phyloP scores from a whole-genome alignment of 441 rosid species.

The Daphne laureola region DNA sequence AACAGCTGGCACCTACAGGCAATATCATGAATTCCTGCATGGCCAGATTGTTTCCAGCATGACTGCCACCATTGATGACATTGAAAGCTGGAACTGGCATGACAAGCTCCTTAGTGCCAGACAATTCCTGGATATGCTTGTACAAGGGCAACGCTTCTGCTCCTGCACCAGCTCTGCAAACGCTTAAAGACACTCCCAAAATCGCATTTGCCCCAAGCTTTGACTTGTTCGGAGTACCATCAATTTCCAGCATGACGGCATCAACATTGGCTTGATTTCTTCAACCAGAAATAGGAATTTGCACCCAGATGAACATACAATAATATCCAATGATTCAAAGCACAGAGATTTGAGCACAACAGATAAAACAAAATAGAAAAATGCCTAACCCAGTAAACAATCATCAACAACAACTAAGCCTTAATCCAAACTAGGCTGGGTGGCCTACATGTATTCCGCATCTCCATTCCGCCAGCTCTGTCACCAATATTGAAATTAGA shows the following conservation, averaged over 20 bases:
- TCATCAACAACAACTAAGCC: no score
- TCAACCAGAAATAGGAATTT: conserved; percentile 4
- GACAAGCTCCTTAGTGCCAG: conserved; percentile 83
- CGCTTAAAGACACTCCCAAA: conserved; percentile 80
- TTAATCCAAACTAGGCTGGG: no score
- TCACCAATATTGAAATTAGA: no score
- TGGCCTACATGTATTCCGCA: no score
- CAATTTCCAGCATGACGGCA: conserved; percentile 75
- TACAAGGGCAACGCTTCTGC: conserved; percentile 85
- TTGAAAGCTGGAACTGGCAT: conserved; percentile 97
- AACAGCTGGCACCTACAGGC: conserved; percentile 84
- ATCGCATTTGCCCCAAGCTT: conserved; percentile 88
- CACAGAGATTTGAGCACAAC: no score
- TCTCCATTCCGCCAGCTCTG: no score
- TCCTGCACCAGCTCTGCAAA: conserved; percentile 94
- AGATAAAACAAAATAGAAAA: no score
- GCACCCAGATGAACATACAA: conserved; percentile 4
- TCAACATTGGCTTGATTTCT: conserved; percentile 91
- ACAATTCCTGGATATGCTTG: conserved; percentile 83
- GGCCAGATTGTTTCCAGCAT: conserved; percentile 92
- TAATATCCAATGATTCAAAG: no score
- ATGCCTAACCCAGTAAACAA: no score
- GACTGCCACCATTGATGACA: conserved; percentile 94
- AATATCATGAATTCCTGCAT: conserved; percentile 97
- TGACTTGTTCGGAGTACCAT: conserved; percentile 85